Evolutionary conservation across 2,329 filamentous ascomycete genomes (phyloP).

Genomic region (Escovopsis sp.): DNA sequence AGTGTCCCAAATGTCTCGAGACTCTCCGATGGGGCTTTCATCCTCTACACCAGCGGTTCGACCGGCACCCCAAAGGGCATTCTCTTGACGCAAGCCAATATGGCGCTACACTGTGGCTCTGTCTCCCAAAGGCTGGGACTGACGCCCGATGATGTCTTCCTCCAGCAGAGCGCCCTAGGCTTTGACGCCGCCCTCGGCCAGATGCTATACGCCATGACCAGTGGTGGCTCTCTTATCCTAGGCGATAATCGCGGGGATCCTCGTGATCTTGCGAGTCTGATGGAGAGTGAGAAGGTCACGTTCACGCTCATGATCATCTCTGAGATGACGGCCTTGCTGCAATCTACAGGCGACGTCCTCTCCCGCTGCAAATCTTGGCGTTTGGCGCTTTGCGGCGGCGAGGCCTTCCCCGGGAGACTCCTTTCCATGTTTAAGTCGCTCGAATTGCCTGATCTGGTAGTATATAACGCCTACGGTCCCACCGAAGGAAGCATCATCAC

Average conservation of each 20-base stretch:
- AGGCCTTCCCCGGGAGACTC: neutral
- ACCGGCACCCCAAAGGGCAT: conserved; percentile 26
- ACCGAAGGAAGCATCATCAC: neutral
- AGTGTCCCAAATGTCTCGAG: neutral
- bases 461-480: neutral
- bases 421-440: neutral
- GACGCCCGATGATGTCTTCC: conserved; percentile 24
- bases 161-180: conserved; percentile 12
- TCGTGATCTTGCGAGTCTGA: neutral
- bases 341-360: neutral
- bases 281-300: neutral
- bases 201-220: neutral
- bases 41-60: conserved; percentile 18
- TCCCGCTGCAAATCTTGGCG: neutral
- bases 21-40: conserved; percentile 5
- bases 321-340: neutral
- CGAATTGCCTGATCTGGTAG: neutral
- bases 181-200: neutral
- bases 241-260: neutral
- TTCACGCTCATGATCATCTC: neutral
- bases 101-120: neutral
- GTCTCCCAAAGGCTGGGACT: conserved; percentile 23
- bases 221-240: neutral
- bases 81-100: conserved; percentile 3
- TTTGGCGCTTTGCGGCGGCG: neutral